These are phyloP conservation scores for Candida saitoana DNA, from an alignment of 805 yeast genomes.

Conservation along the genomic window DNA sequence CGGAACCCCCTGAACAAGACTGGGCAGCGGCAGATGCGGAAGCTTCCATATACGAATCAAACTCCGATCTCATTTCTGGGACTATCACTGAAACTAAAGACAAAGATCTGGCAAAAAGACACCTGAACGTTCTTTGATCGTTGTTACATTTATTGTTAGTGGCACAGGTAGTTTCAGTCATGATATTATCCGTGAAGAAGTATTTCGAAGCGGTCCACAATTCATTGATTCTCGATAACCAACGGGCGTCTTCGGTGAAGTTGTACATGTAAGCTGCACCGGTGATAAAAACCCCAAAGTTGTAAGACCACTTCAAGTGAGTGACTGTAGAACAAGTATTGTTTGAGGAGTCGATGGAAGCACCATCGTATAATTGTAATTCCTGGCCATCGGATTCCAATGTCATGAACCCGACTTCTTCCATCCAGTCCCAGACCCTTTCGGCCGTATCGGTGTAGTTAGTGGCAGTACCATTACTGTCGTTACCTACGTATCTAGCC, in stretches of 20 bases:
- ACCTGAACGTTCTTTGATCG: slow-evolving; percentile 73
- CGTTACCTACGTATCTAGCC: slow-evolving; percentile 76
- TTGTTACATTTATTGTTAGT: slow-evolving; percentile 51
- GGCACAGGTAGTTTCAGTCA: slow-evolving; percentile 65
- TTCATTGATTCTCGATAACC: slow-evolving; percentile 38
- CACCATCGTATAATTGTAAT: slow-evolving; percentile 54
- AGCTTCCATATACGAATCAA: slow-evolving; percentile 37
- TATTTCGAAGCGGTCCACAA: slow-evolving; percentile 33
- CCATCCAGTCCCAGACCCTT: slow-evolving; percentile 77
- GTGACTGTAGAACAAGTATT: slow-evolving; percentile 48
- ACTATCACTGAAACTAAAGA: slow-evolving; percentile 55
- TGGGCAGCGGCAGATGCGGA: slow-evolving; percentile 72
- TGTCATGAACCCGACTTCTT: slow-evolving; percentile 30
- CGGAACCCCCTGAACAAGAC: slow-evolving; percentile 80
- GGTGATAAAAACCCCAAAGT: slow-evolving; percentile 61
- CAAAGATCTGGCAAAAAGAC: slow-evolving; percentile 62
- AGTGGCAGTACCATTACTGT: slow-evolving; percentile 25
- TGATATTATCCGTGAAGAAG: slow-evolving; percentile 48
- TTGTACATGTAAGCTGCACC: slow-evolving; percentile 71
- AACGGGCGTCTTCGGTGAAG: slow-evolving; percentile 45
- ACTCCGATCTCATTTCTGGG: slow-evolving; percentile 43
- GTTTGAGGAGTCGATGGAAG: slow-evolving; percentile 37
- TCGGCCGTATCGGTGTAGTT: slow-evolving; percentile 72
- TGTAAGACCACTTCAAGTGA: slow-evolving; percentile 60
- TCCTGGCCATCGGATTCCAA: slow-evolving; percentile 17